Evolutionary conservation across 2,329 filamentous ascomycete genomes (phyloP).

Genomic region (Boeremia lycopersici): DNA sequence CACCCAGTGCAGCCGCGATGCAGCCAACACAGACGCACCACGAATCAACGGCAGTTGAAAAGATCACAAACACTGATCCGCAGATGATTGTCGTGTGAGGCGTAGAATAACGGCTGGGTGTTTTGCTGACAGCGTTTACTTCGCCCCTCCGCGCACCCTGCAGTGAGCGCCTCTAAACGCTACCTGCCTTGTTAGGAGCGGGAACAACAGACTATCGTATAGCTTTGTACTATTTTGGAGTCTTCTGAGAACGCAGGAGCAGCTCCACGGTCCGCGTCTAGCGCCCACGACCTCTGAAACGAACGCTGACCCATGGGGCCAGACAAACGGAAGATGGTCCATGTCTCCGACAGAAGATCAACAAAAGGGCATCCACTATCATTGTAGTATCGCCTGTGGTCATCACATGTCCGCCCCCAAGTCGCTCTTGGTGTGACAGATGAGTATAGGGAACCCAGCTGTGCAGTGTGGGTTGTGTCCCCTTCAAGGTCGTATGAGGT

Average conservation of each 20-base stretch:
- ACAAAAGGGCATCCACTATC: too few species aligned
- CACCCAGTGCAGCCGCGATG: neutral
- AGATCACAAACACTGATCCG: neutral
- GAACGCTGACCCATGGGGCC: neutral
- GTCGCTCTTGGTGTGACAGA: too few species aligned
- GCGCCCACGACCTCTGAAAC: neutral
- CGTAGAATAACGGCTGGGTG: neutral
- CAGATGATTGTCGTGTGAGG: neutral
- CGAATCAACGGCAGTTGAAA: neutral
- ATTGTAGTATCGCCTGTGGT: too few species aligned
- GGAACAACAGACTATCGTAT: neutral
- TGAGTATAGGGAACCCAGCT: too few species aligned
- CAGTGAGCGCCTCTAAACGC: neutral
- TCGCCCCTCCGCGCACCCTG: neutral
- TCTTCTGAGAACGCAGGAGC: neutral
- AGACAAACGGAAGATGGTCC: neutral
- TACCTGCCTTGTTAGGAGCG: slow-evolving; percentile 12
- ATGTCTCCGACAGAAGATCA: neutral
- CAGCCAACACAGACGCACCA: neutral
- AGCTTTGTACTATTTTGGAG: neutral
- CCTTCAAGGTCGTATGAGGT: too few species aligned
- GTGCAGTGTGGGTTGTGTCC: too few species aligned
- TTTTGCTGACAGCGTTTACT: neutral
- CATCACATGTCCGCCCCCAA: too few species aligned
- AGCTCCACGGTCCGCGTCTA: neutral